Conservation (phyloP, 2,329 filamentous ascomycete genomes). For the Aspergillus pseudoterreus region DNA sequence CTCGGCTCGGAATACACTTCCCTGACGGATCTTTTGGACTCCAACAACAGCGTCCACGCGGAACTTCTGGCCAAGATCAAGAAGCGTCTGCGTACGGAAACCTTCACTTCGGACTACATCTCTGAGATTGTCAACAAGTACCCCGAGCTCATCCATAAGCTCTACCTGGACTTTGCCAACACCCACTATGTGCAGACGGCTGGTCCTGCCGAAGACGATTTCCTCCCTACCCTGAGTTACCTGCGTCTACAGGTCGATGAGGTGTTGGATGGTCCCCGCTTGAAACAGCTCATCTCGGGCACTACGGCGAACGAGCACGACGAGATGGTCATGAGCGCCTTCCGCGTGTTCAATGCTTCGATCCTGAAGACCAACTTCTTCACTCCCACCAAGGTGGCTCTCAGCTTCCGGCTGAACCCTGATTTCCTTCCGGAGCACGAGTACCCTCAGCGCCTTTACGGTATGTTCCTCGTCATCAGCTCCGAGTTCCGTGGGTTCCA, state of each 20-base stretch:
- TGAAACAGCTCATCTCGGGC: conserved; percentile 73
- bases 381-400: conserved; percentile 95
- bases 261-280: conserved; percentile 69
- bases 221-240: conserved; percentile 67
- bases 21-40: conserved; percentile 73
- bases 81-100: conserved; percentile 90
- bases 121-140: conserved; percentile 93
- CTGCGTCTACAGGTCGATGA: conserved; percentile 64
- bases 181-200: conserved; percentile 72
- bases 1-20: conserved; percentile 89
- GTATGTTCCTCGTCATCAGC: conserved; percentile 98
- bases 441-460: conserved; percentile 89
- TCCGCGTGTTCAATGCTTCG: conserved; percentile 89
- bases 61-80: conserved; percentile 91
- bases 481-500: conserved; percentile 97
- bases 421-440: conserved; percentile 83
- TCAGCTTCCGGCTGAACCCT: conserved; percentile 86
- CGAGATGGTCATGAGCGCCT: conserved; percentile 95
- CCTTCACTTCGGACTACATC: conserved; percentile 97
- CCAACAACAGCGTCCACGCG: conserved; percentile 76
- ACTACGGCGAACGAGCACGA: conserved; percentile 92
- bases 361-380: conserved; percentile 97
- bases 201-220: conserved; percentile 60
- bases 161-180: conserved; percentile 90
- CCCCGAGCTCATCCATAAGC: conserved; percentile 76